phyloP scores from a whole-genome alignment of 345 rosid species.

The Pistacia vera region DNA sequence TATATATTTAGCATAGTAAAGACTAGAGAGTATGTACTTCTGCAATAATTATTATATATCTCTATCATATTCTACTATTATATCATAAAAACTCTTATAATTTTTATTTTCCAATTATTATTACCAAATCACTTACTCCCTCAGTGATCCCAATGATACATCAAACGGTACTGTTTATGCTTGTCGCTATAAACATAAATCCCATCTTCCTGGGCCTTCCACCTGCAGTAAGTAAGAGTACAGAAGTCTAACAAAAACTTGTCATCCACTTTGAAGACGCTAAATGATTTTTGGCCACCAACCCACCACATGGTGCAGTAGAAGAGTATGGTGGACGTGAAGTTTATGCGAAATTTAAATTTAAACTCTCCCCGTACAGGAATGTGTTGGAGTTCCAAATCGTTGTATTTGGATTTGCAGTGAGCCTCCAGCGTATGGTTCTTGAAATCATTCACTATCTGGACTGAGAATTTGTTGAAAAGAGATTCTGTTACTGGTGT shows the following conservation, averaged over 20 bases:
- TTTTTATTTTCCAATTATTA: no score
- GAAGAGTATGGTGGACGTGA: not conserved
- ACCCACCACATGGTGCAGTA: not conserved
- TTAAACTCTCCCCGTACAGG: not conserved
- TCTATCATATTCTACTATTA: no score
- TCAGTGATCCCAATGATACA: no score
- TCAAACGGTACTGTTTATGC: no score
- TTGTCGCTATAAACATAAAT: not conserved
- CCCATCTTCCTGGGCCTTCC: conserved; percentile 5
- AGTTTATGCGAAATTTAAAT: not conserved
- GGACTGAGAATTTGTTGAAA: not conserved
- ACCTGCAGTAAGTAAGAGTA: no score
- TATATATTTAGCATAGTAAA: no score
- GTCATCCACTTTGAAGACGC: not conserved
- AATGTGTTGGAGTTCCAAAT: conserved; percentile 10
- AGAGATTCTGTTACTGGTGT: not conserved
- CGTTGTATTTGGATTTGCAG: conserved; percentile 22
- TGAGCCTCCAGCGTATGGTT: conserved; percentile 5
- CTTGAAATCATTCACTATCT: not conserved
- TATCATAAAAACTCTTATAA: no score
- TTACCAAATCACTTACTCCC: no score
- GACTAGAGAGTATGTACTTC: no score
- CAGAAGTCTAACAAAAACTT: not conserved
- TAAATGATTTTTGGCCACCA: not conserved
- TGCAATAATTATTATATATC: no score